A percentile compares a stretch with the other conserved stretches of the same genome.
Evolutionary conservation across 78 protist genomes (phyloP).

Genomic region (Carpediemonas membranifera): DNA sequence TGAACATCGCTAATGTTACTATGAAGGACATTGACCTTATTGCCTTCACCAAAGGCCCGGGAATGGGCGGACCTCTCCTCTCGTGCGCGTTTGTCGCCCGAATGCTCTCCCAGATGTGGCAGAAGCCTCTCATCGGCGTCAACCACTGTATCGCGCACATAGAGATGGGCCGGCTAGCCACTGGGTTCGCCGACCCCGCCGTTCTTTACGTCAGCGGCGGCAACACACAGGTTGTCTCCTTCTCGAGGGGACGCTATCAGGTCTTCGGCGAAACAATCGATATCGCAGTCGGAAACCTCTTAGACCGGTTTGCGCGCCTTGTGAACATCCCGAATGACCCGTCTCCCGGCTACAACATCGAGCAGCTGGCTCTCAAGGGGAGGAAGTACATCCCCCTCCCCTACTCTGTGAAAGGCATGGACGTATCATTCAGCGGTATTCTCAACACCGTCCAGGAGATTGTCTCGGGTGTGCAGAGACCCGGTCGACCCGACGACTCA

Average conservation of each 20-base stretch:
- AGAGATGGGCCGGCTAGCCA: constrained; percentile 94
- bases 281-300: constrained; percentile 91
- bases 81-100: constrained; percentile 4
- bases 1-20: constrained; percentile 6
- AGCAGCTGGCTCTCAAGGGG: constrained; percentile 78
- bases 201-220: constrained; percentile 96
- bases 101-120: constrained; percentile 68
- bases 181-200: constrained; percentile 78
- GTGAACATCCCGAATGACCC: constrained; percentile 87
- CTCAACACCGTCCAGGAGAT: constrained; percentile 10
- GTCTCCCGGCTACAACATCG: constrained; percentile 94
- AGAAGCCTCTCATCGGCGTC: constrained; percentile 65
- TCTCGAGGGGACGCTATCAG: constrained; percentile 56
- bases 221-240: constrained; percentile 85
- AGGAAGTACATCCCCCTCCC: constrained; percentile 66
- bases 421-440: constrained; percentile 29
- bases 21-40: neutral
- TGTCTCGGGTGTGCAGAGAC: neutral
- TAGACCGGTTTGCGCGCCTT: constrained; percentile 71
- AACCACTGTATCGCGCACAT: constrained; percentile 71
- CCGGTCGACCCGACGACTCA: too few relatives aligned
- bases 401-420: constrained; percentile 58
- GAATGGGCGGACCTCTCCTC: constrained; percentile 7
- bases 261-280: constrained; percentile 98
- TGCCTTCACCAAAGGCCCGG: constrained; percentile 33